A percentile compares a stretch with the other conserved stretches of the same genome.
These are phyloP conservation scores for Actinomortierella wolfii DNA, from an alignment of 371 early-diverging fungal species.

Conservation along the genomic window DNA sequence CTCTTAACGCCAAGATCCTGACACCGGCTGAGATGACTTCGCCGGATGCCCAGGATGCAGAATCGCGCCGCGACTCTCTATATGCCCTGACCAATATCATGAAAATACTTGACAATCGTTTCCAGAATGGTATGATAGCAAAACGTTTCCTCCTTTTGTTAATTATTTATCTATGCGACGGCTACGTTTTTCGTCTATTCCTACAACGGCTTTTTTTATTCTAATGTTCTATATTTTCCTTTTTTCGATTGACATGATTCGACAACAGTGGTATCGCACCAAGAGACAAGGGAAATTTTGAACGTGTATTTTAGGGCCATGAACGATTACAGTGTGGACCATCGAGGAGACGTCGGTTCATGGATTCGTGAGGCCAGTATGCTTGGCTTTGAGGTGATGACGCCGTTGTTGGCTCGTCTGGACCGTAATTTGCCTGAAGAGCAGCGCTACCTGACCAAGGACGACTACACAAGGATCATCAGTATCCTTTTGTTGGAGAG, in stretches of 20 bases:
- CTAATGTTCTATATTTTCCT: no score
- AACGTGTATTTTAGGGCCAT: constrained; percentile 60
- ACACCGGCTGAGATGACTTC: constrained; percentile 5
- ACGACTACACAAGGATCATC: constrained; percentile 47
- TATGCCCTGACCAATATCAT: constrained; percentile 56
- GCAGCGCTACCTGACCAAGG: constrained; percentile 30
- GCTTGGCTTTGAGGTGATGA: constrained; percentile 55
- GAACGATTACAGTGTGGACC: constrained; percentile 86
- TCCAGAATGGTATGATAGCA: constrained; percentile 50
- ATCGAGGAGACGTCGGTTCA: constrained; percentile 95
- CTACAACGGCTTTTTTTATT: no score
- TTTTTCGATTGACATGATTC: no score
- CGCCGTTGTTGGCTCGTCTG: constrained; percentile 50
- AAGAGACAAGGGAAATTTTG: constrained; percentile 48
- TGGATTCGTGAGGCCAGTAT: constrained; percentile 86
- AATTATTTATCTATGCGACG: no score
- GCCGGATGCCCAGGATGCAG: constrained; percentile 54
- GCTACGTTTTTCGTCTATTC: no score
- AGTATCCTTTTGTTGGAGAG: constrained; percentile 68
- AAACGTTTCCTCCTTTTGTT: not conserved
- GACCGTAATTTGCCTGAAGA: constrained; percentile 30
- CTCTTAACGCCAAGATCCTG: not conserved
- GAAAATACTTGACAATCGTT: constrained; percentile 35
- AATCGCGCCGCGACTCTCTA: constrained; percentile 71
- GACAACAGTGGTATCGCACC: no score